A percentile compares a stretch with the other conserved stretches of the same genome.
Evolutionary conservation across 352 stramenopile species (phyloP).

Genomic region (Phytophthora crassamura): DNA sequence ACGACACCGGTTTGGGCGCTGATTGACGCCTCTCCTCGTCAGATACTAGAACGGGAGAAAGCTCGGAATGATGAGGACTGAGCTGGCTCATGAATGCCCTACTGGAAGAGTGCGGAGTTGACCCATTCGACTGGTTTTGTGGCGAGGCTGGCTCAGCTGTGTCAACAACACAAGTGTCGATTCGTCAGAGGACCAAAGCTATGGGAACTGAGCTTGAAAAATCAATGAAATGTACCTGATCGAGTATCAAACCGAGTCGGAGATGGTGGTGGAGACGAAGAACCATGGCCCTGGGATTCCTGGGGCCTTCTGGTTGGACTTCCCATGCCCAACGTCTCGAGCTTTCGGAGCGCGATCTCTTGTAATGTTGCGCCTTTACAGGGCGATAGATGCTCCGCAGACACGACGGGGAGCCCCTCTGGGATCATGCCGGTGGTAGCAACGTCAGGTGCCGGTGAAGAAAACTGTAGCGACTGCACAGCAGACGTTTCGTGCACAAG

Average conservation of each 20-base stretch:
- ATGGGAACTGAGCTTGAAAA: background rate
- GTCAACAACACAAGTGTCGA: background rate
- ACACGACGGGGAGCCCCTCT: conserved; percentile 53
- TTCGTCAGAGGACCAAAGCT: conserved; percentile 12
- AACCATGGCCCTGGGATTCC: background rate
- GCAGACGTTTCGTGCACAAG: conserved; percentile 46
- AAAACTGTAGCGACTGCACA: conserved; percentile 71
- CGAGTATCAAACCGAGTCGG: conserved; percentile 32
- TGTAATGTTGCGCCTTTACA: conserved; percentile 52
- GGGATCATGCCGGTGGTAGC: conserved; percentile 33
- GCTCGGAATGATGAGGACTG: background rate
- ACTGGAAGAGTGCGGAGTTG: conserved; percentile 12
- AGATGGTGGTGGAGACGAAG: conserved; percentile 13
- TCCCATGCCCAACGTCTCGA: conserved; percentile 43
- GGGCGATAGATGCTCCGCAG: conserved; percentile 46
- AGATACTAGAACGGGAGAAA: conserved; percentile 2
- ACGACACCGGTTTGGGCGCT: conserved; percentile 20
- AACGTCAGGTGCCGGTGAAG: conserved; percentile 41
- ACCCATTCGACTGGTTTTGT: conserved; percentile 15
- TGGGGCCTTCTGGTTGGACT: conserved; percentile 24
- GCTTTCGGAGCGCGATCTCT: conserved; percentile 49
- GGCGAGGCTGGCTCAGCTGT: conserved; percentile 7
- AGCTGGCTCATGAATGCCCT: conserved; percentile 4
- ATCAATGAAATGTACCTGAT: conserved; percentile 15
- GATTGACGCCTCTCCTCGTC: conserved; percentile 10